Evolutionary conservation across 306 rosid species (phyloP).

Genomic region (Erythrophleum fordii): DNA sequence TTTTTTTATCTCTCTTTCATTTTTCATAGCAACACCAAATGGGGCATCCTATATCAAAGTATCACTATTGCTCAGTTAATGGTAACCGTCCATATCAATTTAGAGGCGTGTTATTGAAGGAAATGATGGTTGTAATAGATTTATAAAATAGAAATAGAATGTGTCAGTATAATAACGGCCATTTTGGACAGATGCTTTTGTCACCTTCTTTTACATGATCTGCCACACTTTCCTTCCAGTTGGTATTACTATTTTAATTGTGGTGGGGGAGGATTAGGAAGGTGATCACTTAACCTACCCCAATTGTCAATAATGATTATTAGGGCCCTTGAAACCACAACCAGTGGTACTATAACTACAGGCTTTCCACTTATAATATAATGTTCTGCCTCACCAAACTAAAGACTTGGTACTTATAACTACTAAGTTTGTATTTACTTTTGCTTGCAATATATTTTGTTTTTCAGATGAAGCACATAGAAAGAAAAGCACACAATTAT

Average conservation of each 20-base stretch:
- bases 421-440: no score
- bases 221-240: background rate
- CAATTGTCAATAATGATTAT: slow-evolving; percentile 48
- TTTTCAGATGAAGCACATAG: background rate
- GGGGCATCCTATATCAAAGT: no score
- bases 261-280: slow-evolving; percentile 56
- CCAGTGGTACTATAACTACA: slow-evolving; percentile 34
- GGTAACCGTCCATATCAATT: background rate
- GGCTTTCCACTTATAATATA: background rate
- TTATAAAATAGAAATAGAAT: background rate
- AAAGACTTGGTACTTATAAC: no score
- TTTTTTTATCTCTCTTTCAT: no score
- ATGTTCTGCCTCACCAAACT: no score
- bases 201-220: background rate
- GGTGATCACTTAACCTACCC: slow-evolving; percentile 35
- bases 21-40: no score
- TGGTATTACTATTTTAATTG: slow-evolving; percentile 28
- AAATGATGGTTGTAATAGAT: slow-evolving; percentile 32
- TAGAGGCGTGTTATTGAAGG: slow-evolving; percentile 28
- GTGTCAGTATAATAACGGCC: slow-evolving; percentile 31
- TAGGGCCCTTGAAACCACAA: slow-evolving; percentile 40
- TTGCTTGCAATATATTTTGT: no score
- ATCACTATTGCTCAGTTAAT: background rate
- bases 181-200: slow-evolving; percentile 40
- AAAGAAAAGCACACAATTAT: background rate